These are phyloP conservation scores for Phytophthora pinifolia DNA, from an alignment of 352 stramenopile genomes.

Conservation along the genomic window DNA sequence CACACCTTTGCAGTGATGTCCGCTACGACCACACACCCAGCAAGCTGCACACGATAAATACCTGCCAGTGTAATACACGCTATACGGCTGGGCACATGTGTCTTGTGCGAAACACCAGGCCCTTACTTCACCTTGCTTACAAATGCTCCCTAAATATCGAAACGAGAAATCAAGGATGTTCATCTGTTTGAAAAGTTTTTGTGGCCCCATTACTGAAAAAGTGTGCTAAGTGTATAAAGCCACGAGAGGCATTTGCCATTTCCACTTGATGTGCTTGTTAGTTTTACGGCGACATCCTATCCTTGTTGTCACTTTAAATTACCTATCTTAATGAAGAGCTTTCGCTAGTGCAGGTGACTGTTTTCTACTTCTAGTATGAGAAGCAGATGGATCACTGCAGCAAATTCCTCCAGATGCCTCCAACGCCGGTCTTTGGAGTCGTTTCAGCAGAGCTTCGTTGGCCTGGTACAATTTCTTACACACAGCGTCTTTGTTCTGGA, in stretches of 20 bases:
- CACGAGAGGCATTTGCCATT: not conserved
- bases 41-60: too few species aligned
- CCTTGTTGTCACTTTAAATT: not conserved
- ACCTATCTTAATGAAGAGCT: not conserved
- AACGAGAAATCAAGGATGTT: too few species aligned
- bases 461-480: conserved; percentile 66
- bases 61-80: too few species aligned
- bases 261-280: conserved; percentile 15
- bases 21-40: too few species aligned
- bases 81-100: too few species aligned
- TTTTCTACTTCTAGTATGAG: not conserved
- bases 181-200: too few species aligned
- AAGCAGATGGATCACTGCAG: conserved; percentile 10
- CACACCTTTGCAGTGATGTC: too few species aligned
- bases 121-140: too few species aligned
- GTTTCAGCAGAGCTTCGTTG: conserved; percentile 59
- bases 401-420: conserved; percentile 1
- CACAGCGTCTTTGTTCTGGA: conserved; percentile 51
- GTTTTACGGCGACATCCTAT: conserved; percentile 20
- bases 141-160: too few species aligned
- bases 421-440: conserved; percentile 29
- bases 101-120: too few species aligned
- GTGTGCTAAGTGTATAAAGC: too few species aligned
- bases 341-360: conserved; percentile 5
- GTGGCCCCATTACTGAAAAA: too few species aligned